These are phyloP conservation scores for Mycena pura DNA, from an alignment of 768 basidiomycete genomes.

Conservation along the genomic window DNA sequence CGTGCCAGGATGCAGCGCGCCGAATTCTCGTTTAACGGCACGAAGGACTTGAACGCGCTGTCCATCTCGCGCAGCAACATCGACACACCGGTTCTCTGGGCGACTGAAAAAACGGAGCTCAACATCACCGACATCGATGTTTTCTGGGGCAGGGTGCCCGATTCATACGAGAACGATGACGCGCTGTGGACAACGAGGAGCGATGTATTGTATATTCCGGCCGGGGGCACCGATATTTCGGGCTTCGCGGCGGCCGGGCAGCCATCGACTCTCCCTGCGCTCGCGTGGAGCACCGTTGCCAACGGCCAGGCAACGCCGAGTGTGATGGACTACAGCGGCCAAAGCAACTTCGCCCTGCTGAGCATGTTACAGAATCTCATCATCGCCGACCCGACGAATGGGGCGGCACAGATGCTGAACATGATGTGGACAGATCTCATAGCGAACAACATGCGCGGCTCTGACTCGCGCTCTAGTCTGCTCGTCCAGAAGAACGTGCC, in stretches of 20 bases:
- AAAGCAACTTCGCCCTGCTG: slow-evolving; percentile 17
- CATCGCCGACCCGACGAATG: slow-evolving; percentile 17
- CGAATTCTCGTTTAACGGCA: slow-evolving; percentile 22
- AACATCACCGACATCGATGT: slow-evolving; percentile 20
- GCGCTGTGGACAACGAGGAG: slow-evolving; percentile 14
- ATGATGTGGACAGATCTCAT: slow-evolving; percentile 30
- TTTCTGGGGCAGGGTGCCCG: slow-evolving; percentile 24
- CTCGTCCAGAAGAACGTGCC: slow-evolving; percentile 10
- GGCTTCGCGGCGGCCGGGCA: slow-evolving; percentile 1
- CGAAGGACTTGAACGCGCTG: slow-evolving; percentile 9
- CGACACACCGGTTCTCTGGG: slow-evolving; percentile 23
- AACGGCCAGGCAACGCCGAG: background rate
- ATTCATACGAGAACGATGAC: slow-evolving; percentile 5
- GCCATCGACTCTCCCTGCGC: slow-evolving; percentile 8
- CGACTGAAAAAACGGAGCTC: slow-evolving; percentile 11
- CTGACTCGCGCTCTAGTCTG: slow-evolving; percentile 6
- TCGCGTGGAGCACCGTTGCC: slow-evolving; percentile 9
- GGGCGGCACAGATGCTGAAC: slow-evolving; percentile 19
- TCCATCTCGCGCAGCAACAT: slow-evolving; percentile 13
- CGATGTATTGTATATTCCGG: slow-evolving; percentile 25
- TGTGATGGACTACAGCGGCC: slow-evolving; percentile 18
- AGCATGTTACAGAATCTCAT: slow-evolving; percentile 23
- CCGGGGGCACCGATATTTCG: slow-evolving; percentile 17
- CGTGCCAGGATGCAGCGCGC: slow-evolving; percentile 20
- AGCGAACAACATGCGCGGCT: slow-evolving; percentile 26